Base-by-base conservation (phyloP, 2,329 filamentous ascomycete genomes). In the Ophiostoma novo-ulmi region DNA sequence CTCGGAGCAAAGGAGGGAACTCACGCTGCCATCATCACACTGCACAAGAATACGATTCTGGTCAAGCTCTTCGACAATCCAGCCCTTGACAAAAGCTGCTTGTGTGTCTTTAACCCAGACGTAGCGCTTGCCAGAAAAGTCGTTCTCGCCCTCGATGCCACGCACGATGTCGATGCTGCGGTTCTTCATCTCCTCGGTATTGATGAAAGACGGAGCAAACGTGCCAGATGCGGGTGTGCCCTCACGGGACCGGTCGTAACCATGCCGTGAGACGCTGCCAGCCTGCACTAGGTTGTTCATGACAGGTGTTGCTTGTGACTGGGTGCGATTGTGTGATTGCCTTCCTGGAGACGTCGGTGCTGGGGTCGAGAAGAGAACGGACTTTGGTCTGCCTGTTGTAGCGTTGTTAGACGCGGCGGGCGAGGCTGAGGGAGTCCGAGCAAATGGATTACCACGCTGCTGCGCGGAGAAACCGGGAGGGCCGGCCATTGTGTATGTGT, bases 61-160 rank as follows among this genome's bases (percentile, higher is more conserved):
- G 2, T 83, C 87, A 69, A 91, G 81, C 74, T 98, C 94, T 77
- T 97, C 91, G 31, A 97, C 86, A 14, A 99, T 89, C 88, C 93
- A 94, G 4, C 94, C 96, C 75, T 93, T 92, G 70, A 98, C 88
- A 79, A 99, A 99, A 1, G 95, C 95, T 70, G 86, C 85, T 76
- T 94, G 87, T 1, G 92, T 85, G 80, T 99, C 94, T 80, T 91
- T 92, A 78, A 99, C 84, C 96, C 95, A 99, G 74, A 99, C 94
- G 83, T 98, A 99, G 82, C 95, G 88, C 82, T 96, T 98, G 71
- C 95, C 96, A 0, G 95, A 99, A 80, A 99, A 98, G 84, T 99
- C 95, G 79, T 97, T 98, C 78, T 97, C 94, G 73, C 95, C 95
- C 80, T 99, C 96, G 72, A 97, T 93, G 22, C 92, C 91, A 68